Evolutionary conservation across 2,329 filamentous ascomycete species (phyloP).

Genomic region (Fusarium stilboides): DNA sequence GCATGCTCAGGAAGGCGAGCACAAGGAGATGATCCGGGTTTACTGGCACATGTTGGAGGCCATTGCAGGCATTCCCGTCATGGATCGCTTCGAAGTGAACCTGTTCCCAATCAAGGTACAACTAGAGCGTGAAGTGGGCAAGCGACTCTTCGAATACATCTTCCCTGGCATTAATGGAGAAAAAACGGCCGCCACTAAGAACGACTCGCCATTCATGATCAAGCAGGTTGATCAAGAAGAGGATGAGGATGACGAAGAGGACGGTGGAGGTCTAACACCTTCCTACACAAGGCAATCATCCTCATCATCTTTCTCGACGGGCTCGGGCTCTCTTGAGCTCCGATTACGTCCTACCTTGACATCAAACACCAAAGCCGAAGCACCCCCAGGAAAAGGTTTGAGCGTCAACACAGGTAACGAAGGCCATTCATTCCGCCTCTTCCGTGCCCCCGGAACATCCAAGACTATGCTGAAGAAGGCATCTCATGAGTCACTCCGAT

Average conservation of each 20-base stretch:
- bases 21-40: conserved; percentile 89
- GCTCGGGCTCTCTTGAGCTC: conserved; percentile 83
- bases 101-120: conserved; percentile 95
- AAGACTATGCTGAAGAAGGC: conserved; percentile 66
- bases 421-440: conserved; percentile 67
- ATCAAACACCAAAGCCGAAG: conserved; percentile 62
- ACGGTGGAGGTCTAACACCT: conserved; percentile 56
- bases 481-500: conserved; percentile 70
- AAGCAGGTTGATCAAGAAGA: conserved; percentile 63
- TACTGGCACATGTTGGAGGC: conserved; percentile 99
- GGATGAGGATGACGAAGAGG: conserved; percentile 64
- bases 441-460: conserved; percentile 61
- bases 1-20: conserved; percentile 59
- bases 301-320: conserved; percentile 68
- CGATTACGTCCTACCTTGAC: conserved; percentile 87
- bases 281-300: conserved; percentile 61
- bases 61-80: conserved; percentile 96
- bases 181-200: conserved; percentile 63
- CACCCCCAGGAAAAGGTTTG: conserved; percentile 62
- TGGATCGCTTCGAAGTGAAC: conserved; percentile 97
- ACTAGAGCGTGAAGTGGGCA: conserved; percentile 91
- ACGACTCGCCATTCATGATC: conserved; percentile 73
- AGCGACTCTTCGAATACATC: conserved; percentile 96
- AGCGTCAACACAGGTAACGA: conserved; percentile 66
- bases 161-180: conserved; percentile 86